These are phyloP conservation scores for Iberis amara DNA, from an alignment of 441 rosid species.

Conservation along the genomic window DNA sequence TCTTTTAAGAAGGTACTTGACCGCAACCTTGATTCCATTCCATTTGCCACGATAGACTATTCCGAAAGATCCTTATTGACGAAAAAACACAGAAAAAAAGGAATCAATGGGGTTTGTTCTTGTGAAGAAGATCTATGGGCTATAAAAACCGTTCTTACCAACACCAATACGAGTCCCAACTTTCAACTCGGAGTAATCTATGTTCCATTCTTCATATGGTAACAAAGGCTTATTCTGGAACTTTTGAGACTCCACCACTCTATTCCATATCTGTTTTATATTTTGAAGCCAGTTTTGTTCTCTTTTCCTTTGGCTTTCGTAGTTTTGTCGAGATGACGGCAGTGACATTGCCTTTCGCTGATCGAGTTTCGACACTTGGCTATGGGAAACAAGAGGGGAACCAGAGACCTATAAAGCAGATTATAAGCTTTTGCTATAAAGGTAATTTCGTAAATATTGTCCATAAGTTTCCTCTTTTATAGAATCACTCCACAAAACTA, in stretches of 20 bases:
- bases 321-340: constrained; percentile 70
- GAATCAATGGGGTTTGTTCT: neutral
- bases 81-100: neutral
- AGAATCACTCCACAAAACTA: too few relatives aligned
- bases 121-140: neutral
- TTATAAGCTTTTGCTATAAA: too few relatives aligned
- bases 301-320: constrained; percentile 40
- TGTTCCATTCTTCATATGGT: constrained; percentile 69
- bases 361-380: constrained; percentile 2
- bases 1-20: constrained; percentile 78
- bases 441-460: too few relatives aligned
- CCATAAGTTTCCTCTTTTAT: too few relatives aligned
- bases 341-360: constrained; percentile 64
- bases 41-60: constrained; percentile 78
- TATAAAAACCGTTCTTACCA: constrained; percentile 41
- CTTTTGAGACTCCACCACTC: constrained; percentile 38
- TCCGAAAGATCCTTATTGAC: constrained; percentile 4
- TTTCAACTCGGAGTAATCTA: constrained; percentile 69
- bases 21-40: constrained; percentile 87
- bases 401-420: too few relatives aligned
- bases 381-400: too few relatives aligned
- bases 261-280: too few relatives aligned
- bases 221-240: constrained; percentile 57
- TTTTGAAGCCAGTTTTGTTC: constrained; percentile 20
- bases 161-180: constrained; percentile 76